Evolutionary conservation across 306 rosid genomes (phyloP), one percentile per base, ranked within the genome.

Genomic region (Prunus kanzakura): DNA sequence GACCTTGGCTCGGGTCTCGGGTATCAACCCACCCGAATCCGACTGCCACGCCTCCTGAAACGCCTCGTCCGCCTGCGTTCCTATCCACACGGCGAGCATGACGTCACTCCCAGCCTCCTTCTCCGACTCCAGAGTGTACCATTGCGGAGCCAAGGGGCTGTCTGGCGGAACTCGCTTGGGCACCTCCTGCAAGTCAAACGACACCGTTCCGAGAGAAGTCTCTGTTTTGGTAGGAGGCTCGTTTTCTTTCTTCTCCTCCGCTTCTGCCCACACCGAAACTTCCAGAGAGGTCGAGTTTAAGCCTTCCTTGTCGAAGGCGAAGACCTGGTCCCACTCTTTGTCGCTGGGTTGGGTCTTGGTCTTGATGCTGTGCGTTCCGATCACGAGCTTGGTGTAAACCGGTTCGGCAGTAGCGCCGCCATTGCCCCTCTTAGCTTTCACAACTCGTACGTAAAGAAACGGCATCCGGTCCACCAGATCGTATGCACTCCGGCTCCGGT

Each of bases 11-110:
- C 98, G 77, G 3, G 96, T 92, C 86, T 89, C 96, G n/a, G 97
- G 88, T 71, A 92, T 77, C 78, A 90, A 76, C 25, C 93, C 95
- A 8, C 98, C 95, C 56, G 97, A 92, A 62, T 92, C 96, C 8
- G 97, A 95, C 49, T 90, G 95, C 98, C 98, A 90, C 1, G 97
- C 97, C 45, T 95, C 98, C 55, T 90, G 97, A 66, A 95, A 95
- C 0, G 93, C 91, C 69, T 94, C 97, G 11, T 94, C 97, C 0
- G 93, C 90, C 81, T 92, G 96, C 14, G 97, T 89, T 0, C 98
- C 93, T 4, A 89, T 64, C 98, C 98, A 94, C 1, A 89, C 96
- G 0, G 96, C 84, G 4, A 95, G 82, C 97, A 92, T 92, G 87
- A 94, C 84, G 80, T 94, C 98, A 82, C 88, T 90, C 75, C 89